These are phyloP conservation scores for Acidiella bohemica DNA, from an alignment of 495 filamentous ascomycete species.

Conservation along the genomic window DNA sequence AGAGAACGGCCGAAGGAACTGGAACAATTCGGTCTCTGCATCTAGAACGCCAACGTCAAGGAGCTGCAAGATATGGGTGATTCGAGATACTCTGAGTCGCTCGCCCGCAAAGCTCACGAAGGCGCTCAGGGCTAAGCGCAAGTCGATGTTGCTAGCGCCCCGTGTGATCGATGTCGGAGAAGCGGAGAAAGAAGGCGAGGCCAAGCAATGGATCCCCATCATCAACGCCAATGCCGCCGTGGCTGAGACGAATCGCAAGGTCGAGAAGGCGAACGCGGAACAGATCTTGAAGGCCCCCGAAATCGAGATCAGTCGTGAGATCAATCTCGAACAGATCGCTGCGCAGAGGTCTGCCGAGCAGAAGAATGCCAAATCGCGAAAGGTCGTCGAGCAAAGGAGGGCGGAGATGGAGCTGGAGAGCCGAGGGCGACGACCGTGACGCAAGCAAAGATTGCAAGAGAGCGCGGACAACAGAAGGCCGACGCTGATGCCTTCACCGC, in stretches of 20 bases:
- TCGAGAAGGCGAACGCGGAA: conserved; percentile 64
- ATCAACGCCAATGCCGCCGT: conserved; percentile 72
- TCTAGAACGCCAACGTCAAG: conserved; percentile 70
- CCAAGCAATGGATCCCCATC: conserved; percentile 67
- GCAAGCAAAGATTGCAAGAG: conserved; percentile 57
- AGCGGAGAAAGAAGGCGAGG: conserved; percentile 59
- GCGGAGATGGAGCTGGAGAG: conserved; percentile 68
- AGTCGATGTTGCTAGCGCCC: conserved; percentile 68
- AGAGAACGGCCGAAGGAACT: conserved; percentile 55
- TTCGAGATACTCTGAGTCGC: conserved; percentile 63
- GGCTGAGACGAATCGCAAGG: conserved; percentile 67
- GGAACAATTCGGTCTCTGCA: conserved; percentile 23
- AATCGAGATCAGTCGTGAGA: conserved; percentile 53
- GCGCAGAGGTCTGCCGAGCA: no score
- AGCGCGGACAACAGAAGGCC: conserved; percentile 59
- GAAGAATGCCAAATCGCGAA: conserved; percentile 64
- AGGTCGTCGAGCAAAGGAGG: conserved; percentile 57
- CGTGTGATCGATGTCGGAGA: conserved; percentile 68
- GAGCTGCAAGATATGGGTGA: conserved; percentile 67
- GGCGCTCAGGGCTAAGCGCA: conserved; percentile 66
- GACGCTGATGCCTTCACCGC: conserved; percentile 47
- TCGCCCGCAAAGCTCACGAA: conserved; percentile 70
- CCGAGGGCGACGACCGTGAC: conserved; percentile 59
- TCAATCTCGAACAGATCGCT: conserved; percentile 57
- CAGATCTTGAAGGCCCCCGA: conserved; percentile 55